Conservation (phyloP, 176 grass and related monocot genomes). For the Carex myosuroides region DNA sequence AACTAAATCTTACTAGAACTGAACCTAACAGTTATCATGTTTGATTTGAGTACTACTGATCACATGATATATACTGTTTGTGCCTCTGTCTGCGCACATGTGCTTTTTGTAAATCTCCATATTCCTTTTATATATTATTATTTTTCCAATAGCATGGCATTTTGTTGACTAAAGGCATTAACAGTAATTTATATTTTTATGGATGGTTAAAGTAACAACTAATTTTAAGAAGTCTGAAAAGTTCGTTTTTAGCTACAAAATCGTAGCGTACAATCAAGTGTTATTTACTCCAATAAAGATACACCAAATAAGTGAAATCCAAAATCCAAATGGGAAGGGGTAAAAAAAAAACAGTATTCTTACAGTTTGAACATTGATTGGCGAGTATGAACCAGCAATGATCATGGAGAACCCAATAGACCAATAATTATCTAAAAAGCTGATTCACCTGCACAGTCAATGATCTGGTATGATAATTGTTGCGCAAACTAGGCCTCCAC, state of each 20-base stretch:
- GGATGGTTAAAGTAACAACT: background rate
- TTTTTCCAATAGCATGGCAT: background rate
- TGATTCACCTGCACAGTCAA: background rate
- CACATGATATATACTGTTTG: background rate
- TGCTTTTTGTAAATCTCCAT: background rate
- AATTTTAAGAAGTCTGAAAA: background rate
- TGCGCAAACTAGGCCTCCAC: background rate
- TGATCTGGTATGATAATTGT: background rate
- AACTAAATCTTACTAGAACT: too few species aligned
- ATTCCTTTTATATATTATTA: background rate
- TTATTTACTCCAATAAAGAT: background rate
- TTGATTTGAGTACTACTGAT: background rate
- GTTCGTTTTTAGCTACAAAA: background rate
- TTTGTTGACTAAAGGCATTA: background rate
- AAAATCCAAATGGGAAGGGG: background rate
- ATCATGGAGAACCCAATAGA: background rate
- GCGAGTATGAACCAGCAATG: background rate
- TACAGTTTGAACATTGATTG: background rate
- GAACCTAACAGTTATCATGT: too few species aligned
- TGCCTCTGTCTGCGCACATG: background rate
- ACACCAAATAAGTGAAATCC: background rate
- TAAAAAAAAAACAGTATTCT: background rate
- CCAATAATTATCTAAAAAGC: constrained; percentile 1
- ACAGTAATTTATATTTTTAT: background rate
- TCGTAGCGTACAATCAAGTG: background rate